A percentile compares a stretch with the other conserved stretches of the same genome.
These are phyloP conservation scores for Geranium brycei DNA, from an alignment of 345 rosid species.

Conservation along the genomic window DNA sequence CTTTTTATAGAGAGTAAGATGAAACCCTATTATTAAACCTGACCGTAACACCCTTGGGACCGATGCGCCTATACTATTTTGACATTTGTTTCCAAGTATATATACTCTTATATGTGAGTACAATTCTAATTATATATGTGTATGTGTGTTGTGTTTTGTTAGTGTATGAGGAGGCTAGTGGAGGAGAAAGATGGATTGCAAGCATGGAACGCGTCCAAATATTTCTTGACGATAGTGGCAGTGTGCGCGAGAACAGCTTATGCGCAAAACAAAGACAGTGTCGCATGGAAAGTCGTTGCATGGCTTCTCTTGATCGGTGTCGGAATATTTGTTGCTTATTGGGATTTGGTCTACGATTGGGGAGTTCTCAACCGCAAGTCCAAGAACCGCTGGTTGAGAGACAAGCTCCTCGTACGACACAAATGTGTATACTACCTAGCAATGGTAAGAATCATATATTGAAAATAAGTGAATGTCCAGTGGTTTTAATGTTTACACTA, in stretches of 20 bases:
- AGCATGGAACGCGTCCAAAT: constrained; percentile 49
- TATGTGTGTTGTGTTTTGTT: not conserved
- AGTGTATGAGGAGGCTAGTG: constrained; percentile 49
- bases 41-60: no score
- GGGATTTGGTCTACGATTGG: constrained; percentile 68
- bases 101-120: no score
- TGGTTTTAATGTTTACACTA: no score
- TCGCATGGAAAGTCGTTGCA: constrained; percentile 40
- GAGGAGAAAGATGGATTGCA: constrained; percentile 45
- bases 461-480: no score
- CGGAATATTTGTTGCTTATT: constrained; percentile 33
- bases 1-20: no score
- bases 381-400: constrained; percentile 44
- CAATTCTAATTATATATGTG: no score
- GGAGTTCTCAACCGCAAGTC: constrained; percentile 60
- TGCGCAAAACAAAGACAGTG: constrained; percentile 36
- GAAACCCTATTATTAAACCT: no score
- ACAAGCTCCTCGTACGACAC: constrained; percentile 47
- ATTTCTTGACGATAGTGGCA: constrained; percentile 51
- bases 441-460: constrained; percentile 30
- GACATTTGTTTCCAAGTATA: no score
- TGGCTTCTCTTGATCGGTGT: constrained; percentile 44
- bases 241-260: constrained; percentile 42
- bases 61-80: no score
- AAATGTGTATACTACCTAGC: constrained; percentile 54